Conservation (phyloP, 192 early-diverging fungal genomes). For the Umbelopsis sp. region DNA sequence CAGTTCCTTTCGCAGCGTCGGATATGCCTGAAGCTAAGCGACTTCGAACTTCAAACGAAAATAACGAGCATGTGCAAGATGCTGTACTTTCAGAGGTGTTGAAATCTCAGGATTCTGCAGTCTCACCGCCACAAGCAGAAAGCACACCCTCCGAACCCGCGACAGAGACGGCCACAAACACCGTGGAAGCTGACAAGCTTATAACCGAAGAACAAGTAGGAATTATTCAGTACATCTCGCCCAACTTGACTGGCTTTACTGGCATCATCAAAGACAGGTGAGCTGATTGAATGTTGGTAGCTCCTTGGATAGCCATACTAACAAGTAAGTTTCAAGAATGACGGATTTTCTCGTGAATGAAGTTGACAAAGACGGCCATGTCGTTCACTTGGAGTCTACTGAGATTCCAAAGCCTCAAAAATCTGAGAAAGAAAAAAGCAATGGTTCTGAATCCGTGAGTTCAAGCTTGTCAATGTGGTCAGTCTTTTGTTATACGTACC, state of each 20-base stretch:
- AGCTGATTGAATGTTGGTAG: neutral
- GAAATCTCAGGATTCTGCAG: neutral
- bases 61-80: neutral
- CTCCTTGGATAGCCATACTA: neutral
- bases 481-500: neutral
- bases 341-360: constrained; percentile 95
- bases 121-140: neutral
- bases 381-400: constrained; percentile 64
- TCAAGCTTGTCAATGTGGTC: neutral
- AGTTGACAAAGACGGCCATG: constrained; percentile 70
- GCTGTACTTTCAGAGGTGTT: too few species aligned
- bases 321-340: constrained; percentile 48
- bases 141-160: too few species aligned
- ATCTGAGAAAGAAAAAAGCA: neutral
- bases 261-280: constrained; percentile 16
- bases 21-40: constrained; percentile 1
- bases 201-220: neutral
- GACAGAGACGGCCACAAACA: neutral
- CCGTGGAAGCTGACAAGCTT: neutral
- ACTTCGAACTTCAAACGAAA: neutral
- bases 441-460: constrained; percentile 25
- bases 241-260: neutral
- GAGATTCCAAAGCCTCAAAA: constrained; percentile 22
- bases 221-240: neutral
- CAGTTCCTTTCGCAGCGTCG: neutral